A percentile compares a stretch with the other conserved stretches of the same genome.
Evolutionary conservation across 2,329 filamentous ascomycete species (phyloP).

Genomic region (Aspergillus ibericus): DNA sequence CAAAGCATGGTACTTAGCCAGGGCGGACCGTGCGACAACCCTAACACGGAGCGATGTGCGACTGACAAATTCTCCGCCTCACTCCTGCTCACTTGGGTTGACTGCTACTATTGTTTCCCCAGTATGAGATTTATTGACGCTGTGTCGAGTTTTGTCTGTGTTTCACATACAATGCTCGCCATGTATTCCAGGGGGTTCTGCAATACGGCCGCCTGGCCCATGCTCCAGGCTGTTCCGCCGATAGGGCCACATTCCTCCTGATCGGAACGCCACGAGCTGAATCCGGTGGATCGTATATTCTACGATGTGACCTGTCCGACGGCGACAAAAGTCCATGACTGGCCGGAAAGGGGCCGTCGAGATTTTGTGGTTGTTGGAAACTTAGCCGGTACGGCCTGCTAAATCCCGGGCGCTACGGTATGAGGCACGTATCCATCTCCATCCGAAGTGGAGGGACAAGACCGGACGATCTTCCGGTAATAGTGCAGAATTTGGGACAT

Average conservation of each 20-base stretch:
- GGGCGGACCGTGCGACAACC: not conserved
- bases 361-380: not conserved
- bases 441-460: not conserved
- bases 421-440: not conserved
- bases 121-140: too few relatives aligned
- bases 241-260: not conserved
- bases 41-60: not conserved
- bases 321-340: not conserved
- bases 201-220: too few relatives aligned
- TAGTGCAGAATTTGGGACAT: not conserved
- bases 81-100: not conserved
- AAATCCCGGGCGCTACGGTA: not conserved
- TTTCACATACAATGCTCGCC: not conserved
- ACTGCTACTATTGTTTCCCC: not conserved
- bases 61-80: slow-evolving; percentile 9
- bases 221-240: not conserved
- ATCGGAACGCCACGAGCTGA: slow-evolving; percentile 1
- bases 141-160: not conserved
- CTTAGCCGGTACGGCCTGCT: not conserved
- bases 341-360: not conserved
- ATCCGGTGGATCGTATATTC: not conserved
- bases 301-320: not conserved
- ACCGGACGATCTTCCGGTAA: not conserved
- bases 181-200: too few relatives aligned
- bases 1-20: not conserved